phyloP scores from a whole-genome alignment of 352 stramenopile genomes.

The Peronospora belbahrii region DNA sequence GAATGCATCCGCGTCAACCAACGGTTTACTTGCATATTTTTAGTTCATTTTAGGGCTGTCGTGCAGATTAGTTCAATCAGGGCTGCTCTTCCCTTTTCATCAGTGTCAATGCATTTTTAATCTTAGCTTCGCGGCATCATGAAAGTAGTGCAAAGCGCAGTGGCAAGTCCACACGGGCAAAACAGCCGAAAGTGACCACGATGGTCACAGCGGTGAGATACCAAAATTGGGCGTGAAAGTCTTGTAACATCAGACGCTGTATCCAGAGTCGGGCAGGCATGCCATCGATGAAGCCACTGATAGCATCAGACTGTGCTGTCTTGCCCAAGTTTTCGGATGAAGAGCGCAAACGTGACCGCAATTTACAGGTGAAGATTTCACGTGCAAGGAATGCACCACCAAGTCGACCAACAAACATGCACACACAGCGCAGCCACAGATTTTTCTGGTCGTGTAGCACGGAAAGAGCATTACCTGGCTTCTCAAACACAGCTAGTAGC shows the following conservation, averaged over 20 bases:
- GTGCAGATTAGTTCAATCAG: constrained; percentile 14
- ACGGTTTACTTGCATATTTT: constrained; percentile 16
- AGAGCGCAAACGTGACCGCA: constrained; percentile 44
- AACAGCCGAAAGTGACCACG: constrained; percentile 81
- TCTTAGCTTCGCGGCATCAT: constrained; percentile 1
- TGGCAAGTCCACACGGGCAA: constrained; percentile 63
- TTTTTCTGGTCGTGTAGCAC: constrained; percentile 68
- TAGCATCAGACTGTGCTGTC: constrained; percentile 10
- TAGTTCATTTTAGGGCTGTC: too few relatives aligned
- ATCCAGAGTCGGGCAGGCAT: constrained; percentile 70
- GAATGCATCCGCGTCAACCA: background rate
- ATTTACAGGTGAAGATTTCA: constrained; percentile 83
- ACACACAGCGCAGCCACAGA: constrained; percentile 77
- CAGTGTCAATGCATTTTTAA: constrained; percentile 3
- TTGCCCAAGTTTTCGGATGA: constrained; percentile 20
- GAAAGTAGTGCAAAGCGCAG: constrained; percentile 67
- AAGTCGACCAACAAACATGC: constrained; percentile 75
- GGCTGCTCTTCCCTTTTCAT: constrained; percentile 10
- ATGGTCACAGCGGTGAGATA: constrained; percentile 80
- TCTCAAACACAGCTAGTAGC: constrained; percentile 66
- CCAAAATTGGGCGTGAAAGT: constrained; percentile 83
- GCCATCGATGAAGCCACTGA: constrained; percentile 44
- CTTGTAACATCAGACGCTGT: constrained; percentile 78
- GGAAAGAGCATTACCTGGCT: constrained; percentile 47
- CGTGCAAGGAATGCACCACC: constrained; percentile 66